Evolutionary conservation across 768 basidiomycete genomes (phyloP), one percentile per base, ranked within the genome.

Genomic region (Boletus edulis): DNA sequence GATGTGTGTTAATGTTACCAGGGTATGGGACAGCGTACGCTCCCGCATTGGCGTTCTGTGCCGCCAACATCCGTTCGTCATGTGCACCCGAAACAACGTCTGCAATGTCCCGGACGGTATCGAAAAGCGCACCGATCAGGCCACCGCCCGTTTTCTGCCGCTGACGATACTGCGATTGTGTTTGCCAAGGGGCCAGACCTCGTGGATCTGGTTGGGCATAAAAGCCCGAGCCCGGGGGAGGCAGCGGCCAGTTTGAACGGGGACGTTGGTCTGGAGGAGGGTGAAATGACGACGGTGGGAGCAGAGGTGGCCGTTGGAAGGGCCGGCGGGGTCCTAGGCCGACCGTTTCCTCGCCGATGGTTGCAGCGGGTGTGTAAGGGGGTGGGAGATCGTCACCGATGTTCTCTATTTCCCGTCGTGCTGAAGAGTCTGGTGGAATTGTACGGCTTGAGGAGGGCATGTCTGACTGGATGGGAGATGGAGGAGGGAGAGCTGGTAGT

Each of bases 271-370:
- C 38, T 38, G 41, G 42, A 24, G 15, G n/a, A 0, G 45, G 45
- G 15, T 55, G 37, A 10, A 38, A 17, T 1, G 51, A 51, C 40
- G 56, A 29, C 0, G 55, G 14, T 5, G 65, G 63, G 5, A 37
- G 44, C 0, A 20, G 55, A 5, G 70, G 76, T 0, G 76, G 62
- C 10, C 61, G 73, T 62, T 86, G 85, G 61, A 86, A 89, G 0
- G 88, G 85, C 13, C 86, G 62, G 5, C 70, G 51, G 0, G 88
- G 89, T 0, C 89, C 88, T 18, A 78, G 70, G 51, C 87, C 82
- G 3, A 91, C 56, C 0, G 85, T 82, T 1, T 75, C 70, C 64
- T 91, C 89, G 14, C 87, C 89, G 17, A 74, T 45, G 45, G 84
- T 78, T 4, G 88, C 79, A 2, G 76, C 59, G 0, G 81, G 72